Base-by-base conservation (phyloP, 2,329 filamentous ascomycete species). In the Penicillium sp. region DNA sequence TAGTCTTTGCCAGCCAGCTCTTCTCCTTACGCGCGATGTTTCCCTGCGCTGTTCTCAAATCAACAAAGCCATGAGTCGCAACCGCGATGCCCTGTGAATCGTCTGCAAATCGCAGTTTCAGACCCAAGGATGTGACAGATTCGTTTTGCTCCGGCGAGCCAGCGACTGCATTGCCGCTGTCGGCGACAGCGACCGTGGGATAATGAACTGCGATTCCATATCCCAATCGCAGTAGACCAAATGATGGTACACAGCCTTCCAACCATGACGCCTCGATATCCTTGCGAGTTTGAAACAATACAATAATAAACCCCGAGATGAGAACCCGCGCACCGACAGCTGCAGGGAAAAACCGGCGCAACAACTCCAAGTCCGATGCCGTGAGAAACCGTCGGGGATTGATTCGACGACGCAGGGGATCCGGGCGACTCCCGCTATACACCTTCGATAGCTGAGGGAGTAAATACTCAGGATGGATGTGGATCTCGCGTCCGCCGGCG, bases 51-150 rank as follows among this genome's bases (percentile, higher is more conserved):
- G 56, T 64, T 9, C 56, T 53, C 28, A 65, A 19, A 49, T 63
- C 57, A 9, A 68, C 64, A 45, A 67, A 68, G 0, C 60, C 64
- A 50, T 68, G 64, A 13, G 64, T 68, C 5, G 62, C 54, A 17
- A 68, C 59, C 2, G 58, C 59, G 24, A 68, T 60, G 4, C 62
- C 66, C 19, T 63, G 8, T 4, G 55, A 60, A 8, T 59, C 56
- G 40, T 68, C 61, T n/a, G 56, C 17, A 33, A 68, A 63, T 28
- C 59, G 57, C 28, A 68, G 17, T 42, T 68, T 68, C 24, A 66
- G 49, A 17, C 62, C 66, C 42, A 68, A 54, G 4, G 62, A 61
- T n/a, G 62, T 55, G 37, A 35, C 30, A 3, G 56, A 38, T 17
- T 62, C 54, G 22, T 9, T 40, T 19, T 55, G 3, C 15, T 63